A percentile compares a stretch with the other conserved stretches of the same genome.
These are phyloP conservation scores for Macadamia tetraphylla DNA, from an alignment of 164 flowering plant genomes.

Conservation along the genomic window DNA sequence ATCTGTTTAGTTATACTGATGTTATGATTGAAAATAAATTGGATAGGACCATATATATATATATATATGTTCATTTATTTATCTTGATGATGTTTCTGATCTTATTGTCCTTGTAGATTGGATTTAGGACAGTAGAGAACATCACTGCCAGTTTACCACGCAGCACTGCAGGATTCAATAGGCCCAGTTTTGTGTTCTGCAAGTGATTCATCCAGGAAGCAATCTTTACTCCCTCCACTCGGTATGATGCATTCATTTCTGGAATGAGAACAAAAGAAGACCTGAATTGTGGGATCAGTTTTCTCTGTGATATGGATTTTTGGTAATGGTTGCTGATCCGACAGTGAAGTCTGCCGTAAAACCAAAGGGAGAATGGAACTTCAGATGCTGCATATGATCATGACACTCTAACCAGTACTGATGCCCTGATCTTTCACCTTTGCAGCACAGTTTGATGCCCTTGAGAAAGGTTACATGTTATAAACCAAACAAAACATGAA, in stretches of 20 bases:
- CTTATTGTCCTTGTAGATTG: conserved; percentile 49
- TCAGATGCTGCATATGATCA: too few relatives aligned
- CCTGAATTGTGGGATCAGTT: neutral
- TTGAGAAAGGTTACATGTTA: too few relatives aligned
- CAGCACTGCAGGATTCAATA: conserved; percentile 54
- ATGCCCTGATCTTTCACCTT: too few relatives aligned
- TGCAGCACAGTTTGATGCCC: too few relatives aligned
- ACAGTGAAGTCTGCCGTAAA: neutral
- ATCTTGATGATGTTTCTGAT: neutral
- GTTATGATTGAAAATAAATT: neutral
- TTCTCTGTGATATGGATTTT: neutral
- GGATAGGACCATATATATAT: neutral
- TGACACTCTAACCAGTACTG: too few relatives aligned
- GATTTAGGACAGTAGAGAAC: conserved; percentile 67
- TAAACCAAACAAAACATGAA: too few relatives aligned
- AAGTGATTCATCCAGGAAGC: conserved; percentile 16
- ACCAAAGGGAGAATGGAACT: neutral
- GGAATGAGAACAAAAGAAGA: neutral
- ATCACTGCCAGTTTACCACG: conserved; percentile 44
- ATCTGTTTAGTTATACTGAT: neutral
- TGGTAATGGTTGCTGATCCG: neutral
- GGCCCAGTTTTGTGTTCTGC: conserved; percentile 36
- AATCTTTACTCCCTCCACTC: neutral
- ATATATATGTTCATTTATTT: too few relatives aligned
- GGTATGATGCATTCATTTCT: neutral